These are phyloP conservation scores for Pseudonitzschia multiseries DNA, from an alignment of 108 stramenopile genomes.

Conservation along the genomic window DNA sequence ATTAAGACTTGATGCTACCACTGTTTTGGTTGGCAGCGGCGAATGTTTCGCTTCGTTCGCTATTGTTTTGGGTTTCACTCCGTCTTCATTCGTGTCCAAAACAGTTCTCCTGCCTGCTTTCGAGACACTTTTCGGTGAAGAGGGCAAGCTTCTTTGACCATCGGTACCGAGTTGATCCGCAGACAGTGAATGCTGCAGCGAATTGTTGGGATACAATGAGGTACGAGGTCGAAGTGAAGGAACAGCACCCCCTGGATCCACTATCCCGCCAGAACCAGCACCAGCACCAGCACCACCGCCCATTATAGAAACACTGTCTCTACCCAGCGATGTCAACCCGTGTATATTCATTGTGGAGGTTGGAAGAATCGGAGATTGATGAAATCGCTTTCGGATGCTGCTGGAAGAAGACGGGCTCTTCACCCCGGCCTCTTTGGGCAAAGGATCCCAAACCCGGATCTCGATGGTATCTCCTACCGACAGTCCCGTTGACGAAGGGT, in stretches of 20 bases:
- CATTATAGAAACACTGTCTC: background rate
- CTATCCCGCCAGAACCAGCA: no score
- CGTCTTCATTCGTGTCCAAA: background rate
- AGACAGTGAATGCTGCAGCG: background rate
- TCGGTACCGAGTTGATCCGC: conserved; percentile 2
- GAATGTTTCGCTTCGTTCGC: background rate
- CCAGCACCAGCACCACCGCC: background rate
- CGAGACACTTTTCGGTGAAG: conserved; percentile 11
- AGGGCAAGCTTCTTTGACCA: background rate
- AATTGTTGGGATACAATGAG: background rate
- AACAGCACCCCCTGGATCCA: background rate
- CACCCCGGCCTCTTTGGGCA: conserved; percentile 20
- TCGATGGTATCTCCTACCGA: conserved; percentile 72
- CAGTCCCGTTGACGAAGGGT: conserved; percentile 2
- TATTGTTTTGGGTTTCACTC: background rate
- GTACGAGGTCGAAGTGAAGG: conserved; percentile 1
- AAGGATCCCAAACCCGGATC: conserved; percentile 81
- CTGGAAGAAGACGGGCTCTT: background rate
- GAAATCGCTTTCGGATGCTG: conserved; percentile 5
- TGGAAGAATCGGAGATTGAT: conserved; percentile 3
- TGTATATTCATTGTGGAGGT: no score
- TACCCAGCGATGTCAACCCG: background rate
- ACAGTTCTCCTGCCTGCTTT: no score
- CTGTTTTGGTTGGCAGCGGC: no score
- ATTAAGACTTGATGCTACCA: background rate